Evolutionary conservation across 2,329 filamentous ascomycete species (phyloP).

Genomic region (Xylaria sp.): DNA sequence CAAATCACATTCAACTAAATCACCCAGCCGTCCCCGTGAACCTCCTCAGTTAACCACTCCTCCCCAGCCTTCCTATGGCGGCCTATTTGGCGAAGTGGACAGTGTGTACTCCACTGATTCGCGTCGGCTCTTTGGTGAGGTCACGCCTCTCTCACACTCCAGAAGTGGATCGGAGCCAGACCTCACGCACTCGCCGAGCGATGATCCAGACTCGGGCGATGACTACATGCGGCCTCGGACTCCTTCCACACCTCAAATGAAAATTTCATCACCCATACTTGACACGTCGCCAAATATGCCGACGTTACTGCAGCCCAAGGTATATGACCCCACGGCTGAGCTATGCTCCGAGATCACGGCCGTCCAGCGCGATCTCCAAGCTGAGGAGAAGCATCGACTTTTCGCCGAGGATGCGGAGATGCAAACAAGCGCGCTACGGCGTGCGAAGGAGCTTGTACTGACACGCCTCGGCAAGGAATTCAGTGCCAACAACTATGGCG

Average conservation of each 20-base stretch:
- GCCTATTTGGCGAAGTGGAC: constrained; percentile 49
- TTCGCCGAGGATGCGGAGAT: constrained; percentile 68
- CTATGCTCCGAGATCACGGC: constrained; percentile 63
- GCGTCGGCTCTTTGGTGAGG: constrained; percentile 49
- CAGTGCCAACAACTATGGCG: constrained; percentile 46
- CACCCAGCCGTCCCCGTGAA: constrained; percentile 30
- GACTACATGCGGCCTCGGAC: constrained; percentile 50
- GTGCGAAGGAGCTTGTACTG: constrained; percentile 70
- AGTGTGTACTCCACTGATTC: constrained; percentile 45
- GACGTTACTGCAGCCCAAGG: constrained; percentile 65
- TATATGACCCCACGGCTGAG: constrained; percentile 62
- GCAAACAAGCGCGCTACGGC: constrained; percentile 65
- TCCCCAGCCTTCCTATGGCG: constrained; percentile 42
- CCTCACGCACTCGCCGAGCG: constrained; percentile 48
- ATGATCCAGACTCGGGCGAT: constrained; percentile 46
- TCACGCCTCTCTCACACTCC: constrained; percentile 42
- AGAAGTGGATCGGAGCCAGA: constrained; percentile 48
- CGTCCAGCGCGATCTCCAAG: constrained; percentile 68
- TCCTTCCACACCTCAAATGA: constrained; percentile 41
- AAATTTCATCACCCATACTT: constrained; percentile 64
- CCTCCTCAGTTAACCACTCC: constrained; percentile 43
- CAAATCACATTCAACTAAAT: constrained; percentile 31
- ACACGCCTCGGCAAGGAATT: constrained; percentile 68
- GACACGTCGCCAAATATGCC: constrained; percentile 59
- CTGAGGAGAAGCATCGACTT: constrained; percentile 65